These are phyloP conservation scores for Talaromyces thailandensis DNA, from an alignment of 495 filamentous ascomycete species.

Conservation along the genomic window DNA sequence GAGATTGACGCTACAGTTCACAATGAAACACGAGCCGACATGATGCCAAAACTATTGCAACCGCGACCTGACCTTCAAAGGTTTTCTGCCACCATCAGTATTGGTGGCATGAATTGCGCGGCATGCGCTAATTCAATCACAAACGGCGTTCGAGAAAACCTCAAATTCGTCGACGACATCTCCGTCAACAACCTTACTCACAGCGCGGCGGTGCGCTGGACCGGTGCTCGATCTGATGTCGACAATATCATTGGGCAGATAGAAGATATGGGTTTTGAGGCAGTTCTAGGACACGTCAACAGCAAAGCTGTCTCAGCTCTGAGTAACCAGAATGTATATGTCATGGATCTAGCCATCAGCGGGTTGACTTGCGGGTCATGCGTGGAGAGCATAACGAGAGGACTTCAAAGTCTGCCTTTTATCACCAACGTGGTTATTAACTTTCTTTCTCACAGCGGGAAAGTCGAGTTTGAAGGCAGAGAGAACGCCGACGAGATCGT, in stretches of 20 bases:
- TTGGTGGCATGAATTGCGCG: slow-evolving; percentile 57
- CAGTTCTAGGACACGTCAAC: slow-evolving; percentile 26
- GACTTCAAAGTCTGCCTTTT: slow-evolving; percentile 53
- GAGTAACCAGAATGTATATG: slow-evolving; percentile 22
- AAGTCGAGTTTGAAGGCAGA: slow-evolving; percentile 48
- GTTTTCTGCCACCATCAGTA: slow-evolving; percentile 37
- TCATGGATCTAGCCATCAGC: slow-evolving; percentile 58
- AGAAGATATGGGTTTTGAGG: slow-evolving; percentile 49
- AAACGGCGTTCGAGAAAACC: slow-evolving; percentile 29
- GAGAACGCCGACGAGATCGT: slow-evolving; percentile 49
- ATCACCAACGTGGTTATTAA: slow-evolving; percentile 59
- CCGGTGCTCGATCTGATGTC: slow-evolving; percentile 28
- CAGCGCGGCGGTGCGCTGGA: slow-evolving; percentile 41
- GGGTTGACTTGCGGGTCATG: slow-evolving; percentile 85
- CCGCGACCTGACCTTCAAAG: slow-evolving; percentile 5
- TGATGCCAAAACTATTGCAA: neutral
- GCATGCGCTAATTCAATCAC: slow-evolving; percentile 50
- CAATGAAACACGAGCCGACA: neutral
- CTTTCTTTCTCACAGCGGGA: slow-evolving; percentile 64
- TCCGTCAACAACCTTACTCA: slow-evolving; percentile 51
- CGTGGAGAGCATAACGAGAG: slow-evolving; percentile 52
- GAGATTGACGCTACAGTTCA: neutral
- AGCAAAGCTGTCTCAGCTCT: slow-evolving; percentile 21
- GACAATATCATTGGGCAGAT: slow-evolving; percentile 38
- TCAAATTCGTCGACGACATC: slow-evolving; percentile 42